Percentiles rank a stretch among this genome's conserved stretches.
phyloP scores from a whole-genome alignment of 257 asterid genomes.

The Verbena officinalis region DNA sequence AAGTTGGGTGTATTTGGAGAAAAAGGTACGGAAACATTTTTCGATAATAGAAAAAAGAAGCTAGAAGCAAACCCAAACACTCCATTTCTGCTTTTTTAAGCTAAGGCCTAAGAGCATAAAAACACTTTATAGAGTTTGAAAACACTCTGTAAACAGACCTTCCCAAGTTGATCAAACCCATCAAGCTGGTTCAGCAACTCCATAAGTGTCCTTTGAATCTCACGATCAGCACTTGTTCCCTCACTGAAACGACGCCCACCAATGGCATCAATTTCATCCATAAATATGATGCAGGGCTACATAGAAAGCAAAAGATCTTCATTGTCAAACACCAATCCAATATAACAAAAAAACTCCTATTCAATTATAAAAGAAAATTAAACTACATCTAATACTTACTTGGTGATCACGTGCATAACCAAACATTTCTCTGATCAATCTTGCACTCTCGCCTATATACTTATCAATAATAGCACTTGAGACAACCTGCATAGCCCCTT shows the following conservation, averaged over 20 bases:
- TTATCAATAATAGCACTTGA: constrained; percentile 96
- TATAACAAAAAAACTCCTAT: constrained; percentile 35
- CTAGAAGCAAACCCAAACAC: too few species aligned
- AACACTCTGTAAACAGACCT: constrained; percentile 58
- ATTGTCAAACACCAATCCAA: constrained; percentile 7
- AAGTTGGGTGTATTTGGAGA: too few species aligned
- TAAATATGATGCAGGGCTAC: constrained; percentile 96
- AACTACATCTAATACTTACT: constrained; percentile 41
- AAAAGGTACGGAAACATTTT: too few species aligned
- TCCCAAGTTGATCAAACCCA: constrained; percentile 94
- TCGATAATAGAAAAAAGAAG: too few species aligned
- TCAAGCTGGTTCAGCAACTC: constrained; percentile 91
- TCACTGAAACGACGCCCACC: constrained; percentile 97
- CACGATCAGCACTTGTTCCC: constrained; percentile 99
- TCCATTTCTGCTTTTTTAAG: too few species aligned
- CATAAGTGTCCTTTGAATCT: constrained; percentile 92
- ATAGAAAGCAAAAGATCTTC: constrained; percentile 15
- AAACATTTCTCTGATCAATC: constrained; percentile 90
- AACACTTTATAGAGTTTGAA: too few species aligned
- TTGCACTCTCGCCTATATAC: constrained; percentile 95
- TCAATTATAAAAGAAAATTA: neutral
- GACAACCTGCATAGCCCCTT: constrained; percentile 61
- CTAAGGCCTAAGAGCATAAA: too few species aligned
- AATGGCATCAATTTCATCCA: constrained; percentile 98
- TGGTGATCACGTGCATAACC: constrained; percentile 98